These are phyloP conservation scores for Scheffersomyces parashehatae DNA, from an alignment of 1,139 yeast species.

Conservation along the genomic window DNA sequence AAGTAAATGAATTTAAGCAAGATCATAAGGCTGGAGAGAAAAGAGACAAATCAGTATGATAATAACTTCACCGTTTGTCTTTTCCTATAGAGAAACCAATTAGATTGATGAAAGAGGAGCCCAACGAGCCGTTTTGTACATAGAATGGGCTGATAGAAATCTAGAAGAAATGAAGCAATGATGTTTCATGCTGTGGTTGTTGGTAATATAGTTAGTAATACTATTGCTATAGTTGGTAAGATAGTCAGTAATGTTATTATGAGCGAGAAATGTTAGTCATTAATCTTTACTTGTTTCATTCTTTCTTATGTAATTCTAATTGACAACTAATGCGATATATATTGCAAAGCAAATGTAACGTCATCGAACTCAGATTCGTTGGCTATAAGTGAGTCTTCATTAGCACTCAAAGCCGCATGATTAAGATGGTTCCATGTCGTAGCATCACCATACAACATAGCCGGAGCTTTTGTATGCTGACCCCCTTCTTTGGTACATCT, in stretches of 20 bases:
- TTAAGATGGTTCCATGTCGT: conserved; percentile 95
- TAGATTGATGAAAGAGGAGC: no score
- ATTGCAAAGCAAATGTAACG: conserved; percentile 88
- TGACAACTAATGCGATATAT: conserved; percentile 65
- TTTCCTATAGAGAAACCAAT: no score
- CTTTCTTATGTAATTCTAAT: neutral
- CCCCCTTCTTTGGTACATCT: conserved; percentile 62
- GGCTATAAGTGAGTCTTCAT: conserved; percentile 74
- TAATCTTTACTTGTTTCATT: no score
- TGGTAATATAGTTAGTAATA: no score
- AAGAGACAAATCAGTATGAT: neutral
- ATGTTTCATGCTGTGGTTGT: no score
- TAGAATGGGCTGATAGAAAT: no score
- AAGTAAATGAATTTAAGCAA: conserved; percentile 16
- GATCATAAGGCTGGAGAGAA: neutral
- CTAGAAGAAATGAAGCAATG: no score
- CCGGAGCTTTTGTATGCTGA: conserved; percentile 69
- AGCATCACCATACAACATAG: conserved; percentile 96
- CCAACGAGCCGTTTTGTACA: no score
- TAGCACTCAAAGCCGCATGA: conserved; percentile 56
- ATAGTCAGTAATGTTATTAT: no score
- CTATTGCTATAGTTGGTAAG: no score
- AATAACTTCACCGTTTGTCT: no score
- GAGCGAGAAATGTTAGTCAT: no score
- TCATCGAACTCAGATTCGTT: conserved; percentile 72